Base-by-base conservation (phyloP, 805 yeast genomes). In the Ascoidea tarda region DNA sequence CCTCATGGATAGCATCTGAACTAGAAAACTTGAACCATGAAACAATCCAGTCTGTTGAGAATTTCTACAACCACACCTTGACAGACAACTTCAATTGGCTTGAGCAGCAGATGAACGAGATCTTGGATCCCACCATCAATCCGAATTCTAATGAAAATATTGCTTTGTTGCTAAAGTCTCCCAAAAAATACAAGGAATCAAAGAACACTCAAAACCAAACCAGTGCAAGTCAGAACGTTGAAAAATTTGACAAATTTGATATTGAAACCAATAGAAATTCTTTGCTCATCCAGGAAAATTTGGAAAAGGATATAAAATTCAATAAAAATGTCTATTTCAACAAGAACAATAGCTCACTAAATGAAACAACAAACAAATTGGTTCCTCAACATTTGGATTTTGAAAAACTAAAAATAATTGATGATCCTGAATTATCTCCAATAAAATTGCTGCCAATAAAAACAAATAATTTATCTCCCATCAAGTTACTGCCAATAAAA, bases 1-100 rank as follows among this genome's bases (percentile, higher is more conserved):
- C 58, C 6, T 50, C 46, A 16, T 56, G 58, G 58, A 49, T 56
- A 16, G 47, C 57, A 14, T 45, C 54, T n/a, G 58, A 56, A 49
- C 52, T 56, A 57, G 12, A 46, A 8, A 53, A 54, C 31, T 51
- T 54, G 33, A 54, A 55, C 33, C 6, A 50, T 14, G 45, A 51
- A 16, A n/a, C 14, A 5, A 52, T 54, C 46, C 54, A 50, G 32
- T 10, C 44, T 10, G 14, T 14, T 38, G 44, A 38, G 14, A 38
- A 14, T 10, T 38, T 38, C 14, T 38, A 38, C 14, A 38, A 38
- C 8, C 47, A 47, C 21, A 49, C 55, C 6, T 49, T 54, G n/a
- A 32, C 31, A 5, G 32, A 49, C 16, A 51, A 52, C 28, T 14
- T 52, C n/a, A 46, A 48, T 5, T 56, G 58, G 58, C 48, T 56